Conservation (phyloP, 1,284 basidiomycete genomes). For the Naganishia liquefaciens region DNA sequence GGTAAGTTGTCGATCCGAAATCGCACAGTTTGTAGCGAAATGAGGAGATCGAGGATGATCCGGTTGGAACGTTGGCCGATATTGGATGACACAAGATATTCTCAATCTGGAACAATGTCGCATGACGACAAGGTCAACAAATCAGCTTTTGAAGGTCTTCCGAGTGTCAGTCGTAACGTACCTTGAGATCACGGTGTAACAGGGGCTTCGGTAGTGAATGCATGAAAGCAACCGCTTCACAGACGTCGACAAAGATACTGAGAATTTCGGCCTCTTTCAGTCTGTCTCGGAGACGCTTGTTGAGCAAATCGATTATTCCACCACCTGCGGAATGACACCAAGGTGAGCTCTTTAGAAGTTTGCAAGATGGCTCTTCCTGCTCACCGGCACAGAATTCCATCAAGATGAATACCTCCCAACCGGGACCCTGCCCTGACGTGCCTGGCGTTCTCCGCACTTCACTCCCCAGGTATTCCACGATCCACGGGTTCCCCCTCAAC, state of each 20-base stretch:
- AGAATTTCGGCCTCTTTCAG: slow-evolving; percentile 94
- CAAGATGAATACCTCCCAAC: slow-evolving; percentile 88
- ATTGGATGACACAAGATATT: slow-evolving; percentile 72
- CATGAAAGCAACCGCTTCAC: slow-evolving; percentile 91
- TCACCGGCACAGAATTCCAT: slow-evolving; percentile 89
- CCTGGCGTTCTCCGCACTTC: slow-evolving; percentile 24
- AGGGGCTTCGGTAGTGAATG: slow-evolving; percentile 82
- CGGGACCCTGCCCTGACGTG: slow-evolving; percentile 12
- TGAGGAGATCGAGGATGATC: slow-evolving; percentile 68
- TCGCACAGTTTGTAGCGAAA: slow-evolving; percentile 82
- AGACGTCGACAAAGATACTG: slow-evolving; percentile 94
- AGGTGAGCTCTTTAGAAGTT: too few relatives aligned
- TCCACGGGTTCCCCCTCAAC: slow-evolving; percentile 45
- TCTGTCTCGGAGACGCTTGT: slow-evolving; percentile 87
- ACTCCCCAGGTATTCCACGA: slow-evolving; percentile 33
- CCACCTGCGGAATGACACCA: slow-evolving; percentile 63
- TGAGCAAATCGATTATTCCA: slow-evolving; percentile 99
- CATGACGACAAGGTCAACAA: not conserved
- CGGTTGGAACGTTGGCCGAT: slow-evolving; percentile 45
- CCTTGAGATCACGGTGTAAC: slow-evolving; percentile 94
- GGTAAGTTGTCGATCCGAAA: slow-evolving; percentile 88
- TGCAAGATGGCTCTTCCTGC: slow-evolving; percentile 33
- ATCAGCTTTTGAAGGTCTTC: not conserved
- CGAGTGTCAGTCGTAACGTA: slow-evolving; percentile 32
- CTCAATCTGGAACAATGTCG: slow-evolving; percentile 64